Conservation (phyloP, 2,329 filamentous ascomycete genomes). For the Alternaria ethzedia region DNA sequence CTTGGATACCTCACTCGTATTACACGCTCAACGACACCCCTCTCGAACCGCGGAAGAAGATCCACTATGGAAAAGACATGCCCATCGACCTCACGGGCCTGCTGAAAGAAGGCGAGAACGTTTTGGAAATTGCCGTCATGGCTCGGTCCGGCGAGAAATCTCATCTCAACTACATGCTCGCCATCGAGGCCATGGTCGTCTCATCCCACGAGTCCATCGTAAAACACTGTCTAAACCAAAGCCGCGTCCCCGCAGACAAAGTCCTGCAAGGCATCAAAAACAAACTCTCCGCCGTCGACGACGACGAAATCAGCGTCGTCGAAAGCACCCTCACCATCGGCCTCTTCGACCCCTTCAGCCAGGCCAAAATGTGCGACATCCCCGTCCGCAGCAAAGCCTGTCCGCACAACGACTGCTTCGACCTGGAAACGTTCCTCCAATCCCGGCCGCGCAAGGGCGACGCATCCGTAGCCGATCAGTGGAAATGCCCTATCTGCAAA, state of each 20-base stretch:
- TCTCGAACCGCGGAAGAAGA: slow-evolving; percentile 67
- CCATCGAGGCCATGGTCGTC: slow-evolving; percentile 72
- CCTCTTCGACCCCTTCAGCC: slow-evolving; percentile 56
- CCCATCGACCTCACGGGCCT: slow-evolving; percentile 74
- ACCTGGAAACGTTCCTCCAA: slow-evolving; percentile 79
- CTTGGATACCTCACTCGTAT: slow-evolving; percentile 74
- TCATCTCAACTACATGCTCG: slow-evolving; percentile 64
- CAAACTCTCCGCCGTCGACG: slow-evolving; percentile 64
- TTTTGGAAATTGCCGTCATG: slow-evolving; percentile 57
- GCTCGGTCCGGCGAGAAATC: slow-evolving; percentile 39
- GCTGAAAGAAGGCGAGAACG: slow-evolving; percentile 67
- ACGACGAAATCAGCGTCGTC: slow-evolving; percentile 57
- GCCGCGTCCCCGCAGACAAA: slow-evolving; percentile 52
- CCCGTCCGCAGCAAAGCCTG: slow-evolving; percentile 77
- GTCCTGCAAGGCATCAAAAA: slow-evolving; percentile 65
- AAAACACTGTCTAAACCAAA: slow-evolving; percentile 21
- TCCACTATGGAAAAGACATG: slow-evolving; percentile 76
- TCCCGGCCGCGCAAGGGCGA: slow-evolving; percentile 35
- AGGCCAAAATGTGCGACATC: slow-evolving; percentile 63
- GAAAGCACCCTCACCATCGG: slow-evolving; percentile 51
- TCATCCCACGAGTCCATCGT: slow-evolving; percentile 51
- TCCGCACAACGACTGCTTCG: slow-evolving; percentile 85
- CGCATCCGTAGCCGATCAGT: slow-evolving; percentile 66
- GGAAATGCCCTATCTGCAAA: slow-evolving; percentile 86
- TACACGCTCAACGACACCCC: slow-evolving; percentile 68